Base-by-base conservation (phyloP, 2,329 filamentous ascomycete species). In the Colletotrichum euphorbiae region DNA sequence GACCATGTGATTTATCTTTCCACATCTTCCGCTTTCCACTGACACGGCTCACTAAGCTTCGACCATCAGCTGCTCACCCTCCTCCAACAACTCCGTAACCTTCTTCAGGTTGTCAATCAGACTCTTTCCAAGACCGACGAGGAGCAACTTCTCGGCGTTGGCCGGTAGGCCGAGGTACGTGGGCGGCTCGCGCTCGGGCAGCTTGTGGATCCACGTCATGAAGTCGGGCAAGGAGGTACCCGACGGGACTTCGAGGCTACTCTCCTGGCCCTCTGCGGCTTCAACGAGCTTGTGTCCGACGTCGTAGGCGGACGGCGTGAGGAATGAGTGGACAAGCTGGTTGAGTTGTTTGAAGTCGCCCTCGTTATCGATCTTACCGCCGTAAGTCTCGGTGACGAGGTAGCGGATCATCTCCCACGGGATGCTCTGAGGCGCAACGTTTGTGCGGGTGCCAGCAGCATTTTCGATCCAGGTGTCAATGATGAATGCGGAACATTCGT, bases 321-420 rank as follows among this genome's bases (percentile, higher is more conserved):
- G 85, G 78, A 97, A 90, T 36, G 85, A 87, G 48, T 89, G 80
- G 55, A 99, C 95, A 3, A 99, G 87, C 65, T 87, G 81, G 51
- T 86, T 84, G 15, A 99, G 88, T 50, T 90, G 86, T 58, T 83
- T 82, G 79, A 96, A 97, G 80, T 99, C 96, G 46, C 83, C 90
- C 71, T 94, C 91, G 76, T 98, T 89, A 77, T 99, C 96, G 73
- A 99, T 94, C 84, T 99, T 99, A 79, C 96, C 96, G 71, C 96
- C 96, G 76, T 99, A 99, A 71, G 94, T 98, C 81, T 98, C 95
- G 1, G 91, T 92, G 66, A 99, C 87, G 15, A 99, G 87, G 62
- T 91, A 94, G 69, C 93, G 91, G 71, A 99, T 91, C 88, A 99
- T 94, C 65, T 97, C 91, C 96, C 96, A 99, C 1, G 96, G 97